Conservation (phyloP, 805 yeast species). For the Ascoidea rubescens region DNA sequence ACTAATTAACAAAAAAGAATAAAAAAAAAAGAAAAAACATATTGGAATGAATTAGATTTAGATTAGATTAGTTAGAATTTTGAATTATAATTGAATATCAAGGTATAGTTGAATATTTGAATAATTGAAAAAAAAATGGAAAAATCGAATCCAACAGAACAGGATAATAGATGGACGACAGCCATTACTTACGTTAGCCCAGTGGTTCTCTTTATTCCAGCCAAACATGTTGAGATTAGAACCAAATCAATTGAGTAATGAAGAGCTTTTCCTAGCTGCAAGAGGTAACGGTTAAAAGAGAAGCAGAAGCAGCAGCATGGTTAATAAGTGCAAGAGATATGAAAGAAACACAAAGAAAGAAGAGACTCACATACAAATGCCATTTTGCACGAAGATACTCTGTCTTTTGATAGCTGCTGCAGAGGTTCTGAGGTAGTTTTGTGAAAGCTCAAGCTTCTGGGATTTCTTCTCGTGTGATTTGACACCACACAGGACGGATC, state of each 20-base stretch:
- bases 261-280: background rate
- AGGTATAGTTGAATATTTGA: background rate
- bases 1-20: background rate
- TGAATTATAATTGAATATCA: too few relatives aligned
- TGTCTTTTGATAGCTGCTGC: too few relatives aligned
- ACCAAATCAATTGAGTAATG: constrained; percentile 36
- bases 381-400: too few relatives aligned
- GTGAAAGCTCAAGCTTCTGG: too few relatives aligned
- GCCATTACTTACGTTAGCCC: constrained; percentile 30
- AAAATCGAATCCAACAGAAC: background rate
- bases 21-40: background rate
- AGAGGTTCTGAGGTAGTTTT: too few relatives aligned
- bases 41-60: background rate
- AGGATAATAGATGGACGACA: constrained; percentile 2
- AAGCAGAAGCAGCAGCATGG: background rate
- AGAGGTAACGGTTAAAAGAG: background rate
- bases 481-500: too few relatives aligned
- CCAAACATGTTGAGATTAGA: constrained; percentile 50
- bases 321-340: too few relatives aligned
- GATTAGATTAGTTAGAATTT: too few relatives aligned
- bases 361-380: too few relatives aligned
- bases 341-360: too few relatives aligned
- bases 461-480: too few relatives aligned
- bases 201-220: constrained; percentile 61
- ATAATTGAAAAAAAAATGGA: background rate